A percentile compares a stretch with the other conserved stretches of the same genome.
Evolutionary conservation across 768 basidiomycete species (phyloP).

Genomic region (Leccinum sublutescens): DNA sequence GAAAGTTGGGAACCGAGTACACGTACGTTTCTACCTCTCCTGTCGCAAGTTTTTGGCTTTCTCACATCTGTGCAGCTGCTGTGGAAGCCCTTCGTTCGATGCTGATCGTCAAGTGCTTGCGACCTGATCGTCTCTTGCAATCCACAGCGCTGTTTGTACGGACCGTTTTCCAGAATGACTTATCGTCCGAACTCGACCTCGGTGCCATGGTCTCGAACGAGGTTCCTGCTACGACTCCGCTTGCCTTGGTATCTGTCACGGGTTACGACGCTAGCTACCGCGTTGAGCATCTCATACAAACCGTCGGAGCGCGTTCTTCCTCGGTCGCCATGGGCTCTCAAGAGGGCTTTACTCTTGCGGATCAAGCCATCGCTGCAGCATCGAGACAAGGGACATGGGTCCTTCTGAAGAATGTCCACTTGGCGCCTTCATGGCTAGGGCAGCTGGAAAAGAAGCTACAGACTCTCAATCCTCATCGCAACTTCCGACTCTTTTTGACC

Average conservation of each 20-base stretch:
- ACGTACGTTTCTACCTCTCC: slow-evolving; percentile 49
- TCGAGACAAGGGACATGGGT: slow-evolving; percentile 96
- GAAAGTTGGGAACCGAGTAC: slow-evolving; percentile 84
- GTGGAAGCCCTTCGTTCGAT: slow-evolving; percentile 73
- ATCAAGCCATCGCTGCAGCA: slow-evolving; percentile 92
- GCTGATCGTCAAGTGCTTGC: slow-evolving; percentile 83
- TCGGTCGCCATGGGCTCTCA: slow-evolving; percentile 98
- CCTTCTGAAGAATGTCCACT: slow-evolving; percentile 94
- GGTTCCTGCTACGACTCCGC: slow-evolving; percentile 74
- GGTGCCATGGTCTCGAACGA: slow-evolving; percentile 76
- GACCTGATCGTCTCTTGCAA: slow-evolving; percentile 89
- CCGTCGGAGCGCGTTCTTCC: slow-evolving; percentile 70
- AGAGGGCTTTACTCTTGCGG: slow-evolving; percentile 94
- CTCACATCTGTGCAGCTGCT: slow-evolving; percentile 46
- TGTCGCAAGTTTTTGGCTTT: not conserved
- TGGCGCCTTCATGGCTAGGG: slow-evolving; percentile 93
- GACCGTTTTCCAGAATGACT: slow-evolving; percentile 74
- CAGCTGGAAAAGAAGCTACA: slow-evolving; percentile 96
- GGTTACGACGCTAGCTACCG: slow-evolving; percentile 99
- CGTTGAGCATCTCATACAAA: slow-evolving; percentile 83
- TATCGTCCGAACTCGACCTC: slow-evolving; percentile 80
- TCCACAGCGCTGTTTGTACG: slow-evolving; percentile 75
- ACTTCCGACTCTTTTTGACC: slow-evolving; percentile 96
- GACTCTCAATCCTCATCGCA: slow-evolving; percentile 82
- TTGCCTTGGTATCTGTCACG: slow-evolving; percentile 89